These are phyloP conservation scores for Elaphomyces granulatus DNA, from an alignment of 495 filamentous ascomycete species.

Conservation along the genomic window DNA sequence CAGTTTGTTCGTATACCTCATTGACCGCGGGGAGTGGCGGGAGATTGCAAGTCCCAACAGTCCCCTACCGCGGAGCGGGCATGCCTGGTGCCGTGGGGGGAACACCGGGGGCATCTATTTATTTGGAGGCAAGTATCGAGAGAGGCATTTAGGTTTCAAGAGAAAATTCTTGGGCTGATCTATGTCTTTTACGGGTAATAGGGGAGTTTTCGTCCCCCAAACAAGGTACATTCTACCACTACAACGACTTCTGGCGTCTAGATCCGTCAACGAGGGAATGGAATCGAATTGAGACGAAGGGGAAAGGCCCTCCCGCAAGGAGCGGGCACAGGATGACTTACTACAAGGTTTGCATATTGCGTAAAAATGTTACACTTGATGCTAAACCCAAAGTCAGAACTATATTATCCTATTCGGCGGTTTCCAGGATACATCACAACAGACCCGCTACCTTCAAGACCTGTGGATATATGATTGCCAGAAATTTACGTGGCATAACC, in stretches of 20 bases:
- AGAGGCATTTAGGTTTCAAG: no score
- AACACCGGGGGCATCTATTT: slow-evolving; percentile 78
- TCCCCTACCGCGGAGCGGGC: slow-evolving; percentile 78
- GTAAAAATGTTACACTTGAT: slow-evolving; percentile 21
- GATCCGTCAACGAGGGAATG: slow-evolving; percentile 74
- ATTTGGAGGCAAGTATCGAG: slow-evolving; percentile 61
- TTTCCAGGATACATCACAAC: slow-evolving; percentile 89
- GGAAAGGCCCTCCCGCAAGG: slow-evolving; percentile 74
- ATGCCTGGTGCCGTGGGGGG: slow-evolving; percentile 81
- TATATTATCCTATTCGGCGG: slow-evolving; percentile 66
- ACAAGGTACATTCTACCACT: slow-evolving; percentile 97
- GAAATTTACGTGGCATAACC: slow-evolving; percentile 64
- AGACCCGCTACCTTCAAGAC: slow-evolving; percentile 74
- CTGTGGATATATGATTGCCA: slow-evolving; percentile 56
- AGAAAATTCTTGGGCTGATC: neutral
- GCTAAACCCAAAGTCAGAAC: slow-evolving; percentile 26
- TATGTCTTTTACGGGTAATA: slow-evolving; percentile 3
- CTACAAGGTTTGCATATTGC: slow-evolving; percentile 46
- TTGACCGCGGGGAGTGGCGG: slow-evolving; percentile 77
- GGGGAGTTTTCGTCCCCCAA: slow-evolving; percentile 64
- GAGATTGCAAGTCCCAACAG: slow-evolving; percentile 80
- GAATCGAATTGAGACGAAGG: slow-evolving; percentile 76
- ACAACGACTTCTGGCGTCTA: slow-evolving; percentile 95
- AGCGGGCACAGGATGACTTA: slow-evolving; percentile 93
- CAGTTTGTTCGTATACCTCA: slow-evolving; percentile 76